A percentile compares a stretch with the other conserved stretches of the same genome.
Conservation (phyloP, 2,329 filamentous ascomycete species). For the Neocatenulostroma microsporum region DNA sequence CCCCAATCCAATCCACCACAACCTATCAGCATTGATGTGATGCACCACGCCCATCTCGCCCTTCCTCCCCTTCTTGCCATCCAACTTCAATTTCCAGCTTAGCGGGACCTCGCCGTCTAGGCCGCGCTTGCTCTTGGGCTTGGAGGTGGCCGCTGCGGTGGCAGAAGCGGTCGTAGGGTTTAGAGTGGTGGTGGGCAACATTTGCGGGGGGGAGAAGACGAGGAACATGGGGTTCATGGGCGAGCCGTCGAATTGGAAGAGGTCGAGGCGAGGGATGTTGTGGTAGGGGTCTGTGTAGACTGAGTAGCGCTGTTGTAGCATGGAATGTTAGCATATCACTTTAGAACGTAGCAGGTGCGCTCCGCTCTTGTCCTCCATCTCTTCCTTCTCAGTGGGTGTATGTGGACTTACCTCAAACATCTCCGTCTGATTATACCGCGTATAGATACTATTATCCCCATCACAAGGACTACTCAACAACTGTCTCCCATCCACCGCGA, state of each 20-base stretch:
- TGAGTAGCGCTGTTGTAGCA: conserved; percentile 36
- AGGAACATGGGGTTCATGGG: conserved; percentile 63
- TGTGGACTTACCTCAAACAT: conserved; percentile 45
- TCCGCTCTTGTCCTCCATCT: not conserved
- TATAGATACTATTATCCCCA: conserved; percentile 50
- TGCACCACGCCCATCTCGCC: conserved; percentile 26
- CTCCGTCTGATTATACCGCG: conserved; percentile 59
- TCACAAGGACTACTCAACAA: conserved; percentile 57
- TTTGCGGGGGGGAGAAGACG: conserved; percentile 54
- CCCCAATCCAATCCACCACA: conserved; percentile 46
- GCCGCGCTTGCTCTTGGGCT: conserved; percentile 20
- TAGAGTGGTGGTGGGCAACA: conserved; percentile 61
- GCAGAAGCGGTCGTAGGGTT: conserved; percentile 44
- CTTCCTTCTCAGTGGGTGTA: not conserved
- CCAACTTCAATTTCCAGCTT: conserved; percentile 29
- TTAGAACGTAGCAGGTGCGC: no score
- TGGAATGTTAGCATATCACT: conserved; percentile 1
- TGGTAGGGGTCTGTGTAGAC: conserved; percentile 53
- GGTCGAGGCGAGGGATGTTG: conserved; percentile 54
- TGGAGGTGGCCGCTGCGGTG: conserved; percentile 29
- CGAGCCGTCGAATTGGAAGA: conserved; percentile 56
- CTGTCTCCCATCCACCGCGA: conserved; percentile 60
- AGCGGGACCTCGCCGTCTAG: conserved; percentile 30
- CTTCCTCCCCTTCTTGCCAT: conserved; percentile 17
- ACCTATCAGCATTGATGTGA: conserved; percentile 35